Evolutionary conservation across 2,329 filamentous ascomycete genomes (phyloP).

Genomic region (Cladophialophora chaetospira): DNA sequence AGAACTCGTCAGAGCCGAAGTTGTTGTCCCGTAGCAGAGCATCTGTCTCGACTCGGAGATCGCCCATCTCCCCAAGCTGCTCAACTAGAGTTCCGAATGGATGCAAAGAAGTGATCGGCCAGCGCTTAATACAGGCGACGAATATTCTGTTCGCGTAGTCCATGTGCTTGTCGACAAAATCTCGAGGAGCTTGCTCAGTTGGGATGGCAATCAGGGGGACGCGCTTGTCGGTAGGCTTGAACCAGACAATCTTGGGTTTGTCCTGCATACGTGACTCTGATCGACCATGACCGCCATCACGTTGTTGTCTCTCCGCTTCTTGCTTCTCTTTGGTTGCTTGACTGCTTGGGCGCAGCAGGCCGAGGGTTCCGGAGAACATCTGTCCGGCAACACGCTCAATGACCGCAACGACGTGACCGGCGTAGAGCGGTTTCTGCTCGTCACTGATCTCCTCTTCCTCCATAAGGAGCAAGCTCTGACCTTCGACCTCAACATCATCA

Average conservation of each 20-base stretch:
- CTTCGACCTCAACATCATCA: slow-evolving; percentile 97
- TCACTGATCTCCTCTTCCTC: slow-evolving; percentile 99
- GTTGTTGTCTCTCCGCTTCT: slow-evolving; percentile 89
- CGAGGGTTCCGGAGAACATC: slow-evolving; percentile 97
- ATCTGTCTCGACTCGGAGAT: slow-evolving; percentile 96
- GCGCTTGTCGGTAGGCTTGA: slow-evolving; percentile 98
- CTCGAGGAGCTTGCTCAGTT: slow-evolving; percentile 93
- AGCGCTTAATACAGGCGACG: slow-evolving; percentile 97
- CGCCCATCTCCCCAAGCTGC: slow-evolving; percentile 94
- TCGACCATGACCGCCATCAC: slow-evolving; percentile 73
- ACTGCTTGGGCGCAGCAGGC: slow-evolving; percentile 90
- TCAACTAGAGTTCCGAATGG: slow-evolving; percentile 97
- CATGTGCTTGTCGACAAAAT: slow-evolving; percentile 98
- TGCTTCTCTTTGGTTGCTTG: slow-evolving; percentile 99
- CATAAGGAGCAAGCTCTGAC: slow-evolving; percentile 91
- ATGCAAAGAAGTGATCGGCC: slow-evolving; percentile 99
- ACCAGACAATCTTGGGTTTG: slow-evolving; percentile 99
- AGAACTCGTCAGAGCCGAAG: slow-evolving; percentile 96
- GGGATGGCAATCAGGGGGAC: slow-evolving; percentile 97
- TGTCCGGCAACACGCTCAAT: slow-evolving; percentile 96
- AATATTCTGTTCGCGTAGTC: slow-evolving; percentile 98
- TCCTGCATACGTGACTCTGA: slow-evolving; percentile 85
- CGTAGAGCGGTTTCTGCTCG: slow-evolving; percentile 95
- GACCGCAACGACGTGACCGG: slow-evolving; percentile 94
- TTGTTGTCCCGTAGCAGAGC: slow-evolving; percentile 97